Percentiles rank a stretch among this genome's conserved stretches.
These are phyloP conservation scores for Colletotrichum navitas DNA, from an alignment of 2,329 filamentous ascomycete species.

Conservation along the genomic window DNA sequence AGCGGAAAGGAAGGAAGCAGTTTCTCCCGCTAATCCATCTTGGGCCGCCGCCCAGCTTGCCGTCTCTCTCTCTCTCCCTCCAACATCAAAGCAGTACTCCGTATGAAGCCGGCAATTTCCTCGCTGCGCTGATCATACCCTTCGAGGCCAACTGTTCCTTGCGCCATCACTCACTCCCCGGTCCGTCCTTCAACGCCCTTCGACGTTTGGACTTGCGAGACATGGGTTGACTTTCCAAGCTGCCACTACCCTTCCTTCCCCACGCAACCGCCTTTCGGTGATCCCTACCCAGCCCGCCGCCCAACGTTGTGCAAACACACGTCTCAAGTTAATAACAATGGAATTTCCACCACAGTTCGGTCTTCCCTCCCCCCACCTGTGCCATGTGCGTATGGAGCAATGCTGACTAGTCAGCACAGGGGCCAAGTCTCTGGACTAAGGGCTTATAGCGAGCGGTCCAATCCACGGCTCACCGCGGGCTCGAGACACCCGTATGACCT, in stretches of 20 bases:
- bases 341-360: not conserved
- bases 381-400: constrained; percentile 3
- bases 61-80: not conserved
- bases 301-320: not conserved
- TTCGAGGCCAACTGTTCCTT: constrained; percentile 19
- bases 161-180: not conserved
- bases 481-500: not conserved
- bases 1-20: not conserved
- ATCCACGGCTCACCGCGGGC: not conserved
- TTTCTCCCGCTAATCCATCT: constrained; percentile 25
- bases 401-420: not conserved
- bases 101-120: constrained; percentile 38
- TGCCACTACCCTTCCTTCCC: constrained; percentile 5
- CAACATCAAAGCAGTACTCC: not conserved
- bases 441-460: not conserved
- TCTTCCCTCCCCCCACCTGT: not conserved
- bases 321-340: not conserved
- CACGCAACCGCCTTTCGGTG: constrained; percentile 3
- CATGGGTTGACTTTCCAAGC: not conserved
- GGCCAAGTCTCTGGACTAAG: too few relatives aligned
- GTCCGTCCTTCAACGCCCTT: not conserved
- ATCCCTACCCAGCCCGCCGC: not conserved
- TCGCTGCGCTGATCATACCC: constrained; percentile 37
- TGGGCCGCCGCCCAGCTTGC: not conserved
- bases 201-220: not conserved